Evolutionary conservation across 1,139 yeast species (phyloP), one percentile per base, ranked within the genome.

Genomic region (Eremothecium coryli): DNA sequence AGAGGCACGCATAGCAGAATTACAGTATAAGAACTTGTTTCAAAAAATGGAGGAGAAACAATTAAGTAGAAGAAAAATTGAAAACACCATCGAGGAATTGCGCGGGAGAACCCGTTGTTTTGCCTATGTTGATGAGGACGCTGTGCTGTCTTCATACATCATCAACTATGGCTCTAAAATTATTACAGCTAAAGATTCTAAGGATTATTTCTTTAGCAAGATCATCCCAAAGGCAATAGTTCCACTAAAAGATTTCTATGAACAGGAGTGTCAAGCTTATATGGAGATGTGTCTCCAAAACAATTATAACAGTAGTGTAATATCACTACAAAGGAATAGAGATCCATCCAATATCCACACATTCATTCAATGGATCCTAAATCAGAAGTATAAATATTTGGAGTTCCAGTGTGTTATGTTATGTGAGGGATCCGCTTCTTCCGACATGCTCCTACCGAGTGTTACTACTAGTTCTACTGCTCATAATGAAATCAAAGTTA

Each of bases 61-160:
- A 27, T 61, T 36, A 41, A 43, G 57, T 27, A 50, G 70, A 42
- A 57, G 70, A 39, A 60, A 64, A 6, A 54, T 74, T 25, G 76
- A 73, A 46, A 70, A 72, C 44, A 63, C 74, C 2, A 73, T 75
- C 6, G 67, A 71, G 60, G 69, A 71, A 29, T 52, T 65, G 31
- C 59, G 62, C 35, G 66, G 66, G 0, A 62, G 58, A 11, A 37
- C 51, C 4, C 42, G 60, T n/a, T 37, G 48, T 22, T 51, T 50
- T 32, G 51, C 49, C 5, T 52, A 52, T 26, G 36, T 49, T 3
- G 42, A 40, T 16, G 39, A 36, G 8, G 30, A 33, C 25, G 28
- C 36, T 5, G 25, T 35, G 11, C 18, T 27, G 11, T 18, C 28
- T 11, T 29, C 29, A 7, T 28, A 31, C 6, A 29, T 21, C 2